A percentile compares a stretch with the other conserved stretches of the same genome.
Evolutionary conservation across 164 flowering plant species (phyloP).

Genomic region (Pachysandra terminalis): DNA sequence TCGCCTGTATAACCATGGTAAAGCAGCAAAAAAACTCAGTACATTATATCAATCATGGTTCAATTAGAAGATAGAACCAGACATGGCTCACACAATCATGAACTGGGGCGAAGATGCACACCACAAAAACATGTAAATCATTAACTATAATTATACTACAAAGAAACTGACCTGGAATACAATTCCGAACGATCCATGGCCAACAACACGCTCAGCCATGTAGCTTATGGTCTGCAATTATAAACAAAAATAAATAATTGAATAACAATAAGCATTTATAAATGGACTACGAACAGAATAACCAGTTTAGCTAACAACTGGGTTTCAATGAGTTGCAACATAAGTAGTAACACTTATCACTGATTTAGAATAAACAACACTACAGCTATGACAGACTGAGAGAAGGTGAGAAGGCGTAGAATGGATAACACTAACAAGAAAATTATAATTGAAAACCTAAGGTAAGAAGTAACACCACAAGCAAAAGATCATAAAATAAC

Average conservation of each 20-base stretch:
- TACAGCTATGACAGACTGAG: too few species aligned
- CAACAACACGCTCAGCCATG: slow-evolving; percentile 72
- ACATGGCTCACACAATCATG: background rate
- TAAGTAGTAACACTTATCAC: background rate
- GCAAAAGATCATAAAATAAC: background rate
- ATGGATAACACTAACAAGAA: background rate
- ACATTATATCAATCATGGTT: background rate
- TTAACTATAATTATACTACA: background rate
- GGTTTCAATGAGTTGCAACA: background rate
- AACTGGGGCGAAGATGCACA: background rate
- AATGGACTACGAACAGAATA: background rate
- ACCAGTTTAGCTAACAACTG: too few species aligned
- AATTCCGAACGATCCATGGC: slow-evolving; percentile 67
- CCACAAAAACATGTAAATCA: background rate
- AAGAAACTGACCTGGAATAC: slow-evolving; percentile 49
- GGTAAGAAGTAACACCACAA: background rate
- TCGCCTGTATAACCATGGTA: slow-evolving; percentile 42
- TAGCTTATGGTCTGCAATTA: slow-evolving; percentile 56
- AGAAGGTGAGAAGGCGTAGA: too few species aligned
- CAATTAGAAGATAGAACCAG: background rate
- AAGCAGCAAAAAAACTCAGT: background rate
- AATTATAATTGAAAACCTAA: background rate
- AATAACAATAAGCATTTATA: background rate
- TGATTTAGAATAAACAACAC: background rate
- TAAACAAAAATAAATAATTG: background rate